Base-by-base conservation (phyloP, 495 filamentous ascomycete genomes). In the Aspergillus nidulans region DNA sequence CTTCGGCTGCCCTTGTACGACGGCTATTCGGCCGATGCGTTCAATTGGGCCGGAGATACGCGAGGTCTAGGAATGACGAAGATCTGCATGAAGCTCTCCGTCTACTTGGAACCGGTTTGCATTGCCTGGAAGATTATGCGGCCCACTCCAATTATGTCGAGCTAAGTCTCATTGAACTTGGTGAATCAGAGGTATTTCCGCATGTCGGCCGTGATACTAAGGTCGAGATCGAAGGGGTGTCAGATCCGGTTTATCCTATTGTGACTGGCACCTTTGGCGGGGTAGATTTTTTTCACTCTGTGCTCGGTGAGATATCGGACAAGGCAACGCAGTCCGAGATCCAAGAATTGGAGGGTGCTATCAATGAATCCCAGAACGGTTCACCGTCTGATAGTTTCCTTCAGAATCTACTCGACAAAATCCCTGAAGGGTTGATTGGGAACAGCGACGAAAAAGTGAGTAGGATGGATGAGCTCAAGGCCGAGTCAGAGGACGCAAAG, bases 101-200 rank as follows among this genome's bases (percentile, higher is more conserved):
- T 49, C 76, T 95, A 7, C 67, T 96, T 47, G 91, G 91, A 18
- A 96, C 91, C 38, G 91, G 86, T 4, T 77, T 88, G 48, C 91
- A 96, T 73, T 95, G 90, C 58, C 72, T 96, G n/a, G 91, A 96
- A 77, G 91, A 96, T 63, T 96, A 83, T 71, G 85, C 90, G 15
- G 91, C 91, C 38, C 91, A 95, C 68, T 94, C 89, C 53, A 96
- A 96, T 72, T 96, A 95, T 65, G 81, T 75, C 0, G 91, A 96
- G 65, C 82, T 96, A 25, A 88, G 86, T 39, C 77, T 96, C 30
- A 89, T 91, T 57, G 90, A 95, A 66, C 63, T 95, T 55, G 89
- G 89, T 36, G 91, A 95, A 72, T 70, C 69, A 2, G 79, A 84
- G 46, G 70, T 94, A 38, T 96, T 96, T 66, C 88, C 91, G 19